Conservation (phyloP, 192 early-diverging fungal species). For the Paraglomus occultum region DNA sequence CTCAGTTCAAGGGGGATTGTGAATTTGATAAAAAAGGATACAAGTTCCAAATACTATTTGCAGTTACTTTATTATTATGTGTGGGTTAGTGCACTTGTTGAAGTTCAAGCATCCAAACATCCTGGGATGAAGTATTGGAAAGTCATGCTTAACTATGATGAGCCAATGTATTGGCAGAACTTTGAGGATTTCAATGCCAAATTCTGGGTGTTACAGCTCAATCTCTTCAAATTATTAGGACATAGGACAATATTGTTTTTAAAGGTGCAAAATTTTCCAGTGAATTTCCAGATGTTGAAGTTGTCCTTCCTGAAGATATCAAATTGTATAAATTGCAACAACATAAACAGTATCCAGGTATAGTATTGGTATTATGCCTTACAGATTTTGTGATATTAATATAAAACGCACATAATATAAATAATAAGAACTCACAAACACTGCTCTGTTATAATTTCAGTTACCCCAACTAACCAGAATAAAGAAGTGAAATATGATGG, state of each 20-base stretch:
- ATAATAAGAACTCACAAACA: slow-evolving; percentile 5
- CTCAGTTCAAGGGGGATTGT: too few relatives aligned
- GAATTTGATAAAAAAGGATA: too few relatives aligned
- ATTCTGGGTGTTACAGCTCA: slow-evolving; percentile 1
- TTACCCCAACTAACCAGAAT: neutral
- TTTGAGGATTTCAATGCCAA: neutral
- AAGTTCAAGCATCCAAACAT: too few relatives aligned
- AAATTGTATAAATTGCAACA: slow-evolving; percentile 4
- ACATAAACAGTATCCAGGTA: too few relatives aligned
- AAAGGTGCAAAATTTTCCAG: neutral
- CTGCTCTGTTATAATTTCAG: slow-evolving; percentile 2
- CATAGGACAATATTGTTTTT: neutral
- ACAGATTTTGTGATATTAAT: neutral
- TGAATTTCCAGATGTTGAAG: neutral
- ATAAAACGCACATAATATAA: neutral
- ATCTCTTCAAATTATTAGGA: neutral
- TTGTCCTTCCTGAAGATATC: neutral
- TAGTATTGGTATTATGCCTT: neutral
- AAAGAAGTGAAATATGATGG: slow-evolving; percentile 1
- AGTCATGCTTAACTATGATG: too few relatives aligned
- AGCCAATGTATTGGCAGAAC: neutral
- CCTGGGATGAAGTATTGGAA: too few relatives aligned
- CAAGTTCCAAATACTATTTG: too few relatives aligned
- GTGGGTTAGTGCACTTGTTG: too few relatives aligned
- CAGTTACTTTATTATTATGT: too few relatives aligned